Base-by-base conservation (phyloP, 2,329 filamentous ascomycete genomes). In the Trichoderma afroharzianum region DNA sequence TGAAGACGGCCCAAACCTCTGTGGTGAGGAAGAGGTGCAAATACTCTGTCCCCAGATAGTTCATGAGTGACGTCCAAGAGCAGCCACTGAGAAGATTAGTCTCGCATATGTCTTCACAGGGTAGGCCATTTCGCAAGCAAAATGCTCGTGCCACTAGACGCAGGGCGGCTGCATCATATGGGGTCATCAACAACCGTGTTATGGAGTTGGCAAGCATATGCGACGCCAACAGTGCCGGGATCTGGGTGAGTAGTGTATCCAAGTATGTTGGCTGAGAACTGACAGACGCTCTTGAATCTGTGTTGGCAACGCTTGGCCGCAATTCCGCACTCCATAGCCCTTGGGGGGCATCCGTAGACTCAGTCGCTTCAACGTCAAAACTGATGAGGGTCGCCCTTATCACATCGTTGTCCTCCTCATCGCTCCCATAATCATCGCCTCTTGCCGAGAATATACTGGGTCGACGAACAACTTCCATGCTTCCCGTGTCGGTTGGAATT, bases 271-370 rank as follows among this genome's bases (percentile, higher is more conserved):
- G 81, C 53, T 76, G 78, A 24, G 77, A 70, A 33, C 68, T 73
- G 18, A 74, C 69, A 14, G 68, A 66, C 14, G 73, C 70, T 55
- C 77, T 77, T 15, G 77, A 63, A 43, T 83, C 81, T 3, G 76
- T 71, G 30, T 63, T 63, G 1, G 79, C 79, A 30, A 80, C 78
- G 72, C 85, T 89, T 3, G 87, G 86, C 0, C 88, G 84, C 21
- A 90, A 78, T 75, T 90, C 88, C 14, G 88, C 88, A 4, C 86
- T 88, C 88, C 88, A 90, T 1, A 87, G 77, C 15, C 86, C 87
- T 2, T 85, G 80, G 1, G 85, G 85, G 3, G 83, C 82, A 62
- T 88, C 85, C 3, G 82, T 83, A 0, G 86, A 81, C 61, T 89
- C 87, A 4, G 84, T 85, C 0, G 87, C 85, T 73, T 90, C 88